Base-by-base conservation (phyloP, 306 rosid species). In the Luffa aegyptiaca region DNA sequence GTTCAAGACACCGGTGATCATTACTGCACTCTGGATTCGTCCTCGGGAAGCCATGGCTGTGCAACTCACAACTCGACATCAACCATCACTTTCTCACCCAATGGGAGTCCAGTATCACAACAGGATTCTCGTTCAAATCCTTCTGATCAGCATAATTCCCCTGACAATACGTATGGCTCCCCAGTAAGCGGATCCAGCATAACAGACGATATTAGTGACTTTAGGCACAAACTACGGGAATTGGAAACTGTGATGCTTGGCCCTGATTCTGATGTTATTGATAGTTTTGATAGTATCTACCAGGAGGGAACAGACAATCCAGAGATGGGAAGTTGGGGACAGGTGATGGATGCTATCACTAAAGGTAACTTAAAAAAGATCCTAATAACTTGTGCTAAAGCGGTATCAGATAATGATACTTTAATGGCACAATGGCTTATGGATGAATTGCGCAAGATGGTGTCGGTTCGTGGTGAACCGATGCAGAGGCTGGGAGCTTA, bases 401-500 rank as follows among this genome's bases (percentile, higher is more conserved):
- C 96, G 8, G 88, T 93, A 44, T 85, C 91, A 2, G 97, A 96
- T 61, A 84, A 82, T 79, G 92, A 96, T 86, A 76, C 82, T 79
- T 87, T 88, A 26, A 80, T 84, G 92, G 93, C 93, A 39, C 91
- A 86, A 26, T 89, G 96, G 90, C 81, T 96, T 84, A 87, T 91
- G 91, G 91, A 90, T 14, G 98, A 91, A 65, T 65, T 96, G 21
- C 86, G 97, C 26, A 86, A 84, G 79, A 87, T 91, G 92, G 99
- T 96, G 37, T 91, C 99, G 0, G 99, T 96, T 83, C 87, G 97
- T 5, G 99, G 99, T 0, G 96, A 96, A 80, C 99, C 99, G 6
- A 88, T 96, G 83, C 97, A 96, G 82, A 85, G 99, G 84, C 79
- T 96, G 87, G 99, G 99, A 71, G 99, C 99, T 17, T 96, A 96